Evolutionary conservation across 768 basidiomycete genomes (phyloP), one percentile per base, ranked within the genome.

Genomic region (Melanogaster broomeanus): DNA sequence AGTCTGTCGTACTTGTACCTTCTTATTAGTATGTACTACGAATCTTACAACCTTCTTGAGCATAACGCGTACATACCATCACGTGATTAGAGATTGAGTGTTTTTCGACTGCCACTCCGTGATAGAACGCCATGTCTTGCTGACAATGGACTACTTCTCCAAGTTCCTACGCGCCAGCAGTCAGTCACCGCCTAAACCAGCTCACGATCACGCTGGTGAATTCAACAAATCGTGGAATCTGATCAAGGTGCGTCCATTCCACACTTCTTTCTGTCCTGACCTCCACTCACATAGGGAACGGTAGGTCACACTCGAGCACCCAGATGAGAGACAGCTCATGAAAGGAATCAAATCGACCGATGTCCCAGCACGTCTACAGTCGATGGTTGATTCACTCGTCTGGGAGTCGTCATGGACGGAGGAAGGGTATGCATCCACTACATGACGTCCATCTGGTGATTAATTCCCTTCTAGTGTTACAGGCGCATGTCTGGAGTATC

Each of bases 401-500:
- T 83, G 84, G 75, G 95, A 97, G 69, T 88, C 89, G 15, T 85
- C 85, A 11, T 79, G 86, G 53, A 81, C 80, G n/a, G 90, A 93
- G 62, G 90, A 89, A 72, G 91, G 90, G 93, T 96, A 70, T 79
- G 35, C 54, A 34, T 47, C 53, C 48, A 27, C 31, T 45, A 41
- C 44, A 16, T 48, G 34, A 28, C 16, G 28, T 21, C 24, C 43
- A 44, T 41, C 24, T 30, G 47, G 55, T 51, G 40, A 21, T 48
- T 59, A 45, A 51, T 57, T 30, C 48, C 45, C 55, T 49, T 27
- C 34, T 57, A 95, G 94, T 52, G 84, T 80, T 12, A 94, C 93
- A 9, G 95, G 95, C 34, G 85, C 79, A 27, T 97, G 94, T 63
- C 72, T 97, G 45, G 95, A 98, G 69, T 95, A 93, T 67, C 79